Conservation (phyloP, 106 monocot species). For the Platanthera guangdongensis region DNA sequence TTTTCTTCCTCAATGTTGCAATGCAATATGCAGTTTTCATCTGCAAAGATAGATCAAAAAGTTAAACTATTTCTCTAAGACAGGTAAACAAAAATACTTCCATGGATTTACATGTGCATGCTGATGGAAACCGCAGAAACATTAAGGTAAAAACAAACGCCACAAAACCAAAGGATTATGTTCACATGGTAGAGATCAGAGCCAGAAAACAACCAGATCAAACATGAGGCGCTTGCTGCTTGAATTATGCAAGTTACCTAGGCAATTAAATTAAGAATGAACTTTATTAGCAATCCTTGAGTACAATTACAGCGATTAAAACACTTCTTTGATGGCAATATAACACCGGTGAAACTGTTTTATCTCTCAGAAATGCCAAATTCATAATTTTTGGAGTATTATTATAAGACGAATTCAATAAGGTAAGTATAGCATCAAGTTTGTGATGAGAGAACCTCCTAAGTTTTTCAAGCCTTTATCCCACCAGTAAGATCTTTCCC, state of each 20-base stretch:
- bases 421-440: no score
- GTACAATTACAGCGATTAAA: no score
- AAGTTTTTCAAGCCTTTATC: no score
- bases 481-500: no score
- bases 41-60: conserved; percentile 22
- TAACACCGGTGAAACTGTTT: no score
- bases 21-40: conserved; percentile 94
- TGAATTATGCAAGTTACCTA: background rate
- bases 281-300: no score
- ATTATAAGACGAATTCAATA: no score
- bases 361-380: no score
- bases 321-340: no score
- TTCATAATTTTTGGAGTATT: no score
- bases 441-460: no score
- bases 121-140: background rate
- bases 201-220: background rate
- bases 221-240: background rate
- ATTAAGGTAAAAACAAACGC: background rate
- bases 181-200: background rate
- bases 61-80: background rate
- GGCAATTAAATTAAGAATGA: no score
- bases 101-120: background rate
- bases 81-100: background rate
- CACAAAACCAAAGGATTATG: background rate
- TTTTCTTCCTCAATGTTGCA: conserved; percentile 60